phyloP scores from a whole-genome alignment of 2,329 filamentous ascomycete species.

The Ilyonectria destructans region DNA sequence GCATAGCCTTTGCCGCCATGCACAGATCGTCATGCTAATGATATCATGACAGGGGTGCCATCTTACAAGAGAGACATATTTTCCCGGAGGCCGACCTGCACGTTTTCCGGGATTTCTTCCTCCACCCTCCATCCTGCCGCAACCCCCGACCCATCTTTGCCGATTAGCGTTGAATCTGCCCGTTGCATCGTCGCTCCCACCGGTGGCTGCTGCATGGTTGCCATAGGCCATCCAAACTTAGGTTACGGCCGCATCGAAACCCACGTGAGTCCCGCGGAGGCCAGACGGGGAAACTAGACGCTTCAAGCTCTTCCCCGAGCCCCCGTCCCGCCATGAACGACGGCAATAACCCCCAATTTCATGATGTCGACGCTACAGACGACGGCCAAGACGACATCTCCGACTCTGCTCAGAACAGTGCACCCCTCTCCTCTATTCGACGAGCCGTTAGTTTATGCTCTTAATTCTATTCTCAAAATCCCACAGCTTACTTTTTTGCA shows the following conservation, averaged over 20 bases:
- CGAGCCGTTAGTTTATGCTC: conserved; percentile 45
- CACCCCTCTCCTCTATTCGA: conserved; percentile 40
- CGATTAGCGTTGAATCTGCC: conserved; percentile 16
- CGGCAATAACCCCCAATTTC: conserved; percentile 29
- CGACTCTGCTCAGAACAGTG: conserved; percentile 40
- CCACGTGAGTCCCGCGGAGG: too few species aligned
- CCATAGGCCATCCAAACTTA: neutral
- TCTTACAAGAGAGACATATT: conserved; percentile 15
- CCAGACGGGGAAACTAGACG: too few species aligned
- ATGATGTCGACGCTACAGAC: conserved; percentile 29
- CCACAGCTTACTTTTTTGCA: conserved; percentile 39
- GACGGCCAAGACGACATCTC: conserved; percentile 45
- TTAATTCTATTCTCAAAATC: conserved; percentile 10
- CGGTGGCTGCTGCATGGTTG: neutral
- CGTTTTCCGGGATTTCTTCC: conserved; percentile 27
- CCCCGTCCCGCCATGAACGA: conserved; percentile 36
- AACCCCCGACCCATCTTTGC: conserved; percentile 21
- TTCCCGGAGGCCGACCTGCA: conserved; percentile 34
- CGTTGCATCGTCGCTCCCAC: conserved; percentile 6
- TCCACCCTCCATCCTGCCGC: conserved; percentile 20
- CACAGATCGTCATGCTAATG: conserved; percentile 17
- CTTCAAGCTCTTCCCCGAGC: too few species aligned
- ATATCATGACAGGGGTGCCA: conserved; percentile 6
- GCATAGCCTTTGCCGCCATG: neutral
- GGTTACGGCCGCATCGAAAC: too few species aligned